These are phyloP conservation scores for Erodium maritimum DNA, from an alignment of 345 rosid species.

Conservation along the genomic window DNA sequence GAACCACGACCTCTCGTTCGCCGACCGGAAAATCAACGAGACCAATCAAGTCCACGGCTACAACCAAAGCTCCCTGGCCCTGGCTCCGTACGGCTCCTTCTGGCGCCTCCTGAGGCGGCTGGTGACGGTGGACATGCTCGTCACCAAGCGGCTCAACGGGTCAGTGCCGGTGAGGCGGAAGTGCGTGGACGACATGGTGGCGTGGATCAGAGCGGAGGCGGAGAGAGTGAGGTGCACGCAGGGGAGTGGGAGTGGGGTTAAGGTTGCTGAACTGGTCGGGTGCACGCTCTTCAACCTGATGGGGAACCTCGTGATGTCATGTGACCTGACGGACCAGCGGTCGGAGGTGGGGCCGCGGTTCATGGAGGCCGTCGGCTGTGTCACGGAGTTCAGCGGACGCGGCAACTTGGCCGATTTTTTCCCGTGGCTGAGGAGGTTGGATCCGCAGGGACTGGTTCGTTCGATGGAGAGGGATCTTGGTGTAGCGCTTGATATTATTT, in stretches of 20 bases:
- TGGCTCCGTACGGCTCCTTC: conserved; percentile 5
- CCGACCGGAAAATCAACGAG: conserved; percentile 1
- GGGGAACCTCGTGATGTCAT: conserved; percentile 11
- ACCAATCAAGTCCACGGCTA: conserved; percentile 6
- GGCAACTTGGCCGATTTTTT: conserved; percentile 16
- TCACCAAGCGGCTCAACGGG: conserved; percentile 8
- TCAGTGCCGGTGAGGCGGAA: background rate
- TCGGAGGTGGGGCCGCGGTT: conserved; percentile 7
- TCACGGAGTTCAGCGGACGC: conserved; percentile 1
- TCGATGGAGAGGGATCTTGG: conserved; percentile 11
- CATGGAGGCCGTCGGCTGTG: conserved; percentile 9
- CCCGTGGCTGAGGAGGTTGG: conserved; percentile 8
- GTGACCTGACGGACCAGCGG: conserved; percentile 3
- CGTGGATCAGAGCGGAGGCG: background rate
- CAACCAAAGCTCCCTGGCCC: conserved; percentile 3
- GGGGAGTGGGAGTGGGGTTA: background rate
- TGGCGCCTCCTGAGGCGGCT: conserved; percentile 11
- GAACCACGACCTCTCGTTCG: conserved; percentile 9
- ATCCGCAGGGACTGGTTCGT: conserved; percentile 21
- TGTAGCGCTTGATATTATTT: conserved; percentile 4
- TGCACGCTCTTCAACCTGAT: conserved; percentile 11
- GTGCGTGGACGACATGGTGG: conserved; percentile 7
- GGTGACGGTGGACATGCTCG: conserved; percentile 3
- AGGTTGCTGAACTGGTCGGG: conserved; percentile 1
- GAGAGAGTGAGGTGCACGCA: background rate